A percentile compares a stretch with the other conserved stretches of the same genome.
Conservation (phyloP, 441 rosid species). For the Euphorbia celastroides region DNA sequence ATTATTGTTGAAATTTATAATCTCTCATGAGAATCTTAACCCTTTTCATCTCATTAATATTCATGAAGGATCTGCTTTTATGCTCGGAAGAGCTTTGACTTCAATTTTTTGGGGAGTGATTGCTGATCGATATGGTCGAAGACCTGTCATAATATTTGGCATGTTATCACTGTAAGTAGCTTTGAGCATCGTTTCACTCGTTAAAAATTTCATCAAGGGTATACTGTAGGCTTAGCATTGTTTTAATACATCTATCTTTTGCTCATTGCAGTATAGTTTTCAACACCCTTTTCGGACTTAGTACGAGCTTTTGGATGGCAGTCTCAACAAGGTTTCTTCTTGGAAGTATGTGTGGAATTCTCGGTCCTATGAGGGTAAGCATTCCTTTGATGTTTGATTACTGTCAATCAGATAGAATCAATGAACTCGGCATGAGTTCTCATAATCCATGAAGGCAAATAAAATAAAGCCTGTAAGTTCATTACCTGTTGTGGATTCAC, state of each 20-base stretch:
- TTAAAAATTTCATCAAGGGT: neutral
- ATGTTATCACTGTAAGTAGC: slow-evolving; percentile 31
- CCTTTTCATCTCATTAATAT: slow-evolving; percentile 3
- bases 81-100: slow-evolving; percentile 50
- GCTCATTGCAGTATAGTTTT: slow-evolving; percentile 22
- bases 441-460: neutral
- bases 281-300: slow-evolving; percentile 30
- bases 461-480: neutral
- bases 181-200: neutral
- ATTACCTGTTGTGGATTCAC: neutral
- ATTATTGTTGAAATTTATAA: neutral
- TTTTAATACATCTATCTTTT: neutral
- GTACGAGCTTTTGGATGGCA: slow-evolving; percentile 30
- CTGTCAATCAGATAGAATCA: neutral
- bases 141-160: slow-evolving; percentile 40
- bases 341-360: slow-evolving; percentile 25
- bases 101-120: slow-evolving; percentile 40
- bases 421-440: neutral
- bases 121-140: slow-evolving; percentile 45
- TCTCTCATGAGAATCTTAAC: neutral
- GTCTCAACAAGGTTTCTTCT: slow-evolving; percentile 27
- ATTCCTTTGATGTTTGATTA: neutral
- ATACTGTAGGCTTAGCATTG: neutral
- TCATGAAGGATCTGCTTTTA: slow-evolving; percentile 41
- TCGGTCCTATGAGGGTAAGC: slow-evolving; percentile 31